Conservation (phyloP, 495 filamentous ascomycete species). For the Xylaria grammica region DNA sequence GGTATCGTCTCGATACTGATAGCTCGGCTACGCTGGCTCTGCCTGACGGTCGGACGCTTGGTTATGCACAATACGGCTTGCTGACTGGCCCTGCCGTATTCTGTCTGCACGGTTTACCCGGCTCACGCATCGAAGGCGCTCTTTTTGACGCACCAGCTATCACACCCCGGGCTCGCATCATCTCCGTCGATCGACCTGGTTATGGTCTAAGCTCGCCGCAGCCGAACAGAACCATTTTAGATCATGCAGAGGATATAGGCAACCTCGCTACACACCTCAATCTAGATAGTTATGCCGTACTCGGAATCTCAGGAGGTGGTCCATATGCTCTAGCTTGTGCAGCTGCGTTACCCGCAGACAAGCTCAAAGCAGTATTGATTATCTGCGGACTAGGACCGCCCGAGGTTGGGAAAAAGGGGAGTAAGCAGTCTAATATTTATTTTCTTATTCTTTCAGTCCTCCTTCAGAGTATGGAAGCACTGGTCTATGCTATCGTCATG, state of each 20-base stretch:
- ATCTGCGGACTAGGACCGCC: constrained; percentile 37
- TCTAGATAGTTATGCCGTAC: constrained; percentile 42
- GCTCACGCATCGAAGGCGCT: constrained; percentile 48
- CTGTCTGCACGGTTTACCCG: constrained; percentile 54
- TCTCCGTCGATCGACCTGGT: constrained; percentile 51
- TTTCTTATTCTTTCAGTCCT: neutral
- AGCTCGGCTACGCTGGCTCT: constrained; percentile 27
- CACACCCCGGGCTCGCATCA: constrained; percentile 41
- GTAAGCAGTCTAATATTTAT: neutral
- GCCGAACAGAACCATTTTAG: constrained; percentile 39
- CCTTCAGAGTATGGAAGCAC: no score
- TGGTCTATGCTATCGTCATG: neutral
- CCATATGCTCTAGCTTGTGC: constrained; percentile 56
- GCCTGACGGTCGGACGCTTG: constrained; percentile 44
- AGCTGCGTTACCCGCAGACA: constrained; percentile 37
- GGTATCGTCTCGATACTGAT: constrained; percentile 17
- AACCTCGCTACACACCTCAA: constrained; percentile 43
- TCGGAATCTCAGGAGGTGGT: constrained; percentile 54
- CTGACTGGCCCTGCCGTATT: constrained; percentile 37
- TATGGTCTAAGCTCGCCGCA: constrained; percentile 50
- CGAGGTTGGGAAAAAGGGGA: constrained; percentile 31
- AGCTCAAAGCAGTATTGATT: constrained; percentile 38
- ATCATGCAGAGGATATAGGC: constrained; percentile 49
- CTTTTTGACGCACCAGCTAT: constrained; percentile 33
- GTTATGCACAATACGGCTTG: constrained; percentile 50